Evolutionary conservation across 2,329 filamentous ascomycete species (phyloP).

Genomic region (Venturia oleaginea): DNA sequence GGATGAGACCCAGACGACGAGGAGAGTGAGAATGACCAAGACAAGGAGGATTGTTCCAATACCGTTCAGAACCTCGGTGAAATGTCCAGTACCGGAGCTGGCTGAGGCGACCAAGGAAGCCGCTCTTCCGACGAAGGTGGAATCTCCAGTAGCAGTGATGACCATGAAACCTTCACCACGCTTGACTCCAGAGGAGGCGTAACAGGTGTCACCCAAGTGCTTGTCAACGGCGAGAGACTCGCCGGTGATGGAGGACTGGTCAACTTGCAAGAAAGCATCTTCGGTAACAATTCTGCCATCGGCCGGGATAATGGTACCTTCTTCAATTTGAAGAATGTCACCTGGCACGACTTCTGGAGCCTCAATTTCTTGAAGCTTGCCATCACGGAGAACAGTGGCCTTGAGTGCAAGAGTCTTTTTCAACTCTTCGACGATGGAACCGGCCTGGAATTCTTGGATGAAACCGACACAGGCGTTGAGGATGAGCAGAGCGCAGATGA

Average conservation of each 20-base stretch:
- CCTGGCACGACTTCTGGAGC: constrained; percentile 78
- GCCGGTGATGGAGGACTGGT: constrained; percentile 86
- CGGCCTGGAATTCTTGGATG: constrained; percentile 81
- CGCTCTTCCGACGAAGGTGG: constrained; percentile 82
- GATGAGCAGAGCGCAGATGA: constrained; percentile 67
- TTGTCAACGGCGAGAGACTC: constrained; percentile 90
- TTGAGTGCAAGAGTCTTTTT: constrained; percentile 87
- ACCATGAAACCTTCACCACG: constrained; percentile 80
- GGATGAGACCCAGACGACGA: constrained; percentile 76
- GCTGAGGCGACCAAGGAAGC: constrained; percentile 77
- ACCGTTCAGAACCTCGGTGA: constrained; percentile 81
- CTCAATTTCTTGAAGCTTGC: constrained; percentile 67
- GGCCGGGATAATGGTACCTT: constrained; percentile 84
- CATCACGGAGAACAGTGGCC: constrained; percentile 78
- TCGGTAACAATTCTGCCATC: constrained; percentile 81
- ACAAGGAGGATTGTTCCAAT: constrained; percentile 75
- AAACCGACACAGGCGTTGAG: constrained; percentile 84
- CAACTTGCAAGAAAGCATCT: constrained; percentile 76
- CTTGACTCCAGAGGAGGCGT: constrained; percentile 81
- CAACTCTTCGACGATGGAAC: constrained; percentile 80
- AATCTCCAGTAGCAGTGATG: constrained; percentile 76
- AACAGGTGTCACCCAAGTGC: constrained; percentile 71
- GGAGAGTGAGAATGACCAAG: constrained; percentile 69
- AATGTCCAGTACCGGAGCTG: constrained; percentile 67
- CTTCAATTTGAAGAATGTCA: constrained; percentile 82